A percentile compares a stretch with the other conserved stretches of the same genome.
Conservation (phyloP, 108 stramenopile species). For the Skeletonema marinoi region DNA sequence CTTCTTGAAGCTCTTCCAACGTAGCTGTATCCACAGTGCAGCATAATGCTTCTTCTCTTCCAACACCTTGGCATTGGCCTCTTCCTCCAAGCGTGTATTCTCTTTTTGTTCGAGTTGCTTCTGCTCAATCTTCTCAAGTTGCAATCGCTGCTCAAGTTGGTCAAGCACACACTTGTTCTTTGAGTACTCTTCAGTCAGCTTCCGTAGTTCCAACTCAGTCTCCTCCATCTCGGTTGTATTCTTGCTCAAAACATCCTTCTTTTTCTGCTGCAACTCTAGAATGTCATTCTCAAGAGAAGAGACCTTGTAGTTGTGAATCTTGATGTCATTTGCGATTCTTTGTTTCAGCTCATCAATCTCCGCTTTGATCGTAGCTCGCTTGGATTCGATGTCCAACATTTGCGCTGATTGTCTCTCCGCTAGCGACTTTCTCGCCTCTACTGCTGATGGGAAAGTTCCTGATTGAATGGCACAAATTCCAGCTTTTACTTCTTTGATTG, state of each 20-base stretch:
- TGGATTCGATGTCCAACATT: background rate
- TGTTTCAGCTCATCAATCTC: background rate
- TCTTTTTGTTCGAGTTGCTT: background rate
- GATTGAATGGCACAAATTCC: slow-evolving; percentile 5
- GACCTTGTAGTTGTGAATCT: slow-evolving; percentile 8
- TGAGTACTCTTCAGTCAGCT: slow-evolving; percentile 8
- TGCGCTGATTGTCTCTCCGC: background rate
- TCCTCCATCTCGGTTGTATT: background rate
- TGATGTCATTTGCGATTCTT: background rate
- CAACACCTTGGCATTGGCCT: background rate
- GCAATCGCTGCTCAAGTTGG: slow-evolving; percentile 3
- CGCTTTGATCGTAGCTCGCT: background rate
- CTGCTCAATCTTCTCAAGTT: slow-evolving; percentile 9
- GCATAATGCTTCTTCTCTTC: slow-evolving; percentile 29
- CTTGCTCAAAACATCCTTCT: background rate
- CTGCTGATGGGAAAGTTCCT: slow-evolving; percentile 7
- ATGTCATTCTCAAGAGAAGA: slow-evolving; percentile 5
- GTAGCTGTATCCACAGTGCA: slow-evolving; percentile 35
- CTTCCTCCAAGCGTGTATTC: background rate
- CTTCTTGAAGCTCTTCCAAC: slow-evolving; percentile 33
- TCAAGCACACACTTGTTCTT: background rate
- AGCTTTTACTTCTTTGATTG: slow-evolving; percentile 15
- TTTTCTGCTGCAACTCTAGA: background rate
- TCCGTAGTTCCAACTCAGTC: background rate
- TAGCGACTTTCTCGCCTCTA: background rate